Evolutionary conservation across 768 basidiomycete genomes (phyloP).

Genomic region (Pleurotus tuoliensis): DNA sequence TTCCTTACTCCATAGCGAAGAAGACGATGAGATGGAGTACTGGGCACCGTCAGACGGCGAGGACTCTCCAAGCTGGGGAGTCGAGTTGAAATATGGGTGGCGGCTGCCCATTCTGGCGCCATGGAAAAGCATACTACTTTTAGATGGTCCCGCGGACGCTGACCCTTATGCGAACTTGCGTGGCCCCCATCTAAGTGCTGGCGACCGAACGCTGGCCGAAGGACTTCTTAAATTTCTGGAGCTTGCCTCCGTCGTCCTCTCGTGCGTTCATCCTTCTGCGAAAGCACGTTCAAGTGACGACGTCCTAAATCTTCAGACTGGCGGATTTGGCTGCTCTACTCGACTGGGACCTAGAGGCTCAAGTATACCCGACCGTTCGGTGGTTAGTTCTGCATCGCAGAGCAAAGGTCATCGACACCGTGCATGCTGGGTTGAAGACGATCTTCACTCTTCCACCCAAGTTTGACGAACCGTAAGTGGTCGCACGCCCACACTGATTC

Average conservation of each 20-base stretch:
- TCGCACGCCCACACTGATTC: constrained; percentile 3
- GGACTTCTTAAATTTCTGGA: constrained; percentile 75
- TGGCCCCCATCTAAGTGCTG: constrained; percentile 55
- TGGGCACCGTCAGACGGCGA: constrained; percentile 47
- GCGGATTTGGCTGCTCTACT: constrained; percentile 76
- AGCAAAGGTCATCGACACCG: constrained; percentile 84
- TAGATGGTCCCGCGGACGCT: constrained; percentile 55
- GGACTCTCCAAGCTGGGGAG: constrained; percentile 54
- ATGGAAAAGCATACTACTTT: constrained; percentile 86
- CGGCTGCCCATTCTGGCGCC: constrained; percentile 70
- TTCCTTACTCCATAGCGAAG: constrained; percentile 61
- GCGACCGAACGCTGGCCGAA: constrained; percentile 66
- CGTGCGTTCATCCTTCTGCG: constrained; percentile 42
- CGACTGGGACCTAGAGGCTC: constrained; percentile 79
- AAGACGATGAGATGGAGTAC: constrained; percentile 51
- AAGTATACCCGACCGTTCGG: constrained; percentile 86
- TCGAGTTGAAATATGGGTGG: constrained; percentile 70
- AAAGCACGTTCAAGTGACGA: background rate
- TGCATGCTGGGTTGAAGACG: constrained; percentile 76
- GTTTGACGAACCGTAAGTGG: constrained; percentile 56
- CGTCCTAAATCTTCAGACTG: constrained; percentile 38
- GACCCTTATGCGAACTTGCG: constrained; percentile 60
- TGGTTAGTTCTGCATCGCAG: constrained; percentile 89
- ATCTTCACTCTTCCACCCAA: constrained; percentile 73
- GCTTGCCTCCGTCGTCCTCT: constrained; percentile 67